Evolutionary conservation across 129 eudicot genomes (phyloP).

Genomic region (Flaveria sonorensis): DNA sequence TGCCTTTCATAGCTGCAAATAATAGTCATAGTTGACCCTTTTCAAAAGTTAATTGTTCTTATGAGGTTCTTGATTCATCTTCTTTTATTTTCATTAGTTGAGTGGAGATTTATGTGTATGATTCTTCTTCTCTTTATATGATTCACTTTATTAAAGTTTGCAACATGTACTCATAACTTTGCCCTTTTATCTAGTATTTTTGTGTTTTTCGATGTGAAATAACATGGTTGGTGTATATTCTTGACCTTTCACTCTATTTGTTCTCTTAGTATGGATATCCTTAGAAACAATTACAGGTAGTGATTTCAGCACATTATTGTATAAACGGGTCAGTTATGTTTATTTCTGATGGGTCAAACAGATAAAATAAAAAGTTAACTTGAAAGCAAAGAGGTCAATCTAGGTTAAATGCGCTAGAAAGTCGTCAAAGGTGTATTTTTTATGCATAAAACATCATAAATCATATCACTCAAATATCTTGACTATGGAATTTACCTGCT

Average conservation of each 20-base stretch:
- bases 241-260: constrained; percentile 11
- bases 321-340: too few relatives aligned
- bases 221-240: constrained; percentile 24
- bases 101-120: constrained; percentile 47
- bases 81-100: constrained; percentile 29
- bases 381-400: not conserved
- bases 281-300: too few relatives aligned
- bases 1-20: constrained; percentile 49
- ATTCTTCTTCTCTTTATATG: constrained; percentile 37
- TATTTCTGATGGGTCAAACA: too few relatives aligned
- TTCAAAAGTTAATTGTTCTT: constrained; percentile 28
- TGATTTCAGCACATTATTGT: too few relatives aligned
- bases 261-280: not conserved
- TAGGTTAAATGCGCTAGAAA: not conserved
- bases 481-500: too few relatives aligned
- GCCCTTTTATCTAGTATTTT: constrained; percentile 36
- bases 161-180: constrained; percentile 40
- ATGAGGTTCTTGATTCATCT: constrained; percentile 23
- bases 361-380: too few relatives aligned
- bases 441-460: too few relatives aligned
- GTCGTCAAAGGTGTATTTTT: too few relatives aligned
- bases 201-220: constrained; percentile 8
- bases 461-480: too few relatives aligned
- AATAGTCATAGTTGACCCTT: constrained; percentile 33
- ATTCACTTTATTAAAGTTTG: constrained; percentile 40